Conservation (phyloP, 148 eudicot species). For the Rhododendron vialii region DNA sequence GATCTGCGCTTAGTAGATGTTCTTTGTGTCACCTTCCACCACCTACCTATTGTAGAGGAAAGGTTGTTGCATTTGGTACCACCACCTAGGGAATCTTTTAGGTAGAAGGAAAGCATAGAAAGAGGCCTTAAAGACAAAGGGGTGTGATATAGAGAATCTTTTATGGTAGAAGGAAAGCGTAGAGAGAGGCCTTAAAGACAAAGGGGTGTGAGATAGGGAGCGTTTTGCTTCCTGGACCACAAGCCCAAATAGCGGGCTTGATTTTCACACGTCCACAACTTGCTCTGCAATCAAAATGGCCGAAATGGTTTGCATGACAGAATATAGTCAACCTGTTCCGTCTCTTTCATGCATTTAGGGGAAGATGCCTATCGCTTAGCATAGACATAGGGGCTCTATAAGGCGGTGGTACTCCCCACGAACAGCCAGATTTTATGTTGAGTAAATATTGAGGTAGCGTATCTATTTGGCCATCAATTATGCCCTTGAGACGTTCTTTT, state of each 20-base stretch:
- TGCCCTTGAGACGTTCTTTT: not conserved
- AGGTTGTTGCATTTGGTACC: not conserved
- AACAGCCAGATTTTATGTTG: not conserved
- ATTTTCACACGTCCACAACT: not conserved
- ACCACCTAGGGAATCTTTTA: not conserved
- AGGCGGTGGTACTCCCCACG: not conserved
- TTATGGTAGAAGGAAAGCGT: not conserved
- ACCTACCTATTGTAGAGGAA: not conserved
- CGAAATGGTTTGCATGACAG: not conserved
- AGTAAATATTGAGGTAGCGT: not conserved
- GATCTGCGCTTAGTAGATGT: not conserved
- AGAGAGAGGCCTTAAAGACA: not conserved
- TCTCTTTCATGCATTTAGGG: not conserved
- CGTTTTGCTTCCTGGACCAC: not conserved
- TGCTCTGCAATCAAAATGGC: not conserved
- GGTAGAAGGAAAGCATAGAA: not conserved
- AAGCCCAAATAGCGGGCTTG: not conserved
- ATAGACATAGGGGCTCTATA: not conserved
- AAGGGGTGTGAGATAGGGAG: not conserved
- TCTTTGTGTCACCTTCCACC: not conserved
- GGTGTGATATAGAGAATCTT: not conserved
- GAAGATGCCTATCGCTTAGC: not conserved
- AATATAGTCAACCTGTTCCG: not conserved
- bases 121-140: not conserved
- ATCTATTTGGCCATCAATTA: not conserved